Evolutionary conservation across 2,329 filamentous ascomycete species (phyloP).

Genomic region (Metarhizium anisopliae): DNA sequence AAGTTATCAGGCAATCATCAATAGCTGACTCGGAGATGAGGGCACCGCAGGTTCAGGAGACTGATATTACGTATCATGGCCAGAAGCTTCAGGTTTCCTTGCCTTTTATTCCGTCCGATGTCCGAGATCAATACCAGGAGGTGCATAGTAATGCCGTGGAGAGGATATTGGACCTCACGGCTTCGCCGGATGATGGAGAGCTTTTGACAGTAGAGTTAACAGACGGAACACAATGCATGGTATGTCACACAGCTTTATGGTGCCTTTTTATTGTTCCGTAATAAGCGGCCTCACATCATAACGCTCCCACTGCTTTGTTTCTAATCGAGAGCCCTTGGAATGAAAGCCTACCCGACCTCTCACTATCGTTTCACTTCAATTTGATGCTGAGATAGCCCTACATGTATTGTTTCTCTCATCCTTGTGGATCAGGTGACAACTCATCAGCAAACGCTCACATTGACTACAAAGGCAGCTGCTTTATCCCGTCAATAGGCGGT

Average conservation of each 20-base stretch:
- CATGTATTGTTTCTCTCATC: background rate
- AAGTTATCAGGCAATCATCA: background rate
- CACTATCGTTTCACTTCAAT: background rate
- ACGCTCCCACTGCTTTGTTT: background rate
- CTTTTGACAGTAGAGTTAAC: slow-evolving; percentile 34
- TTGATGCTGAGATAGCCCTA: background rate
- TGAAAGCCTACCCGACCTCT: background rate
- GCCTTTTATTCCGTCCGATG: slow-evolving; percentile 16
- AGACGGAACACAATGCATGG: slow-evolving; percentile 35
- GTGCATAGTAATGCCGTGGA: slow-evolving; percentile 29
- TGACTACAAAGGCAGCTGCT: background rate
- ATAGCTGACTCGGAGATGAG: background rate
- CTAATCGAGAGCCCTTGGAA: background rate
- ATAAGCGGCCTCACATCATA: background rate
- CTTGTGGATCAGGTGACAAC: background rate
- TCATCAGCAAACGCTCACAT: background rate
- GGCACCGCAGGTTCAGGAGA: background rate
- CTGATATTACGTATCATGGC: background rate
- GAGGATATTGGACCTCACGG: slow-evolving; percentile 22
- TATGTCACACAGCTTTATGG: slow-evolving; percentile 15
- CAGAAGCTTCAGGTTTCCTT: slow-evolving; percentile 21
- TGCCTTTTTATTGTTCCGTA: background rate
- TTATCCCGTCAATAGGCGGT: too few relatives aligned
- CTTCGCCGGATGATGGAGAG: slow-evolving; percentile 14
- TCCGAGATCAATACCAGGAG: slow-evolving; percentile 20